Evolutionary conservation across 306 rosid species (phyloP).

Genomic region (Castanea sativa): DNA sequence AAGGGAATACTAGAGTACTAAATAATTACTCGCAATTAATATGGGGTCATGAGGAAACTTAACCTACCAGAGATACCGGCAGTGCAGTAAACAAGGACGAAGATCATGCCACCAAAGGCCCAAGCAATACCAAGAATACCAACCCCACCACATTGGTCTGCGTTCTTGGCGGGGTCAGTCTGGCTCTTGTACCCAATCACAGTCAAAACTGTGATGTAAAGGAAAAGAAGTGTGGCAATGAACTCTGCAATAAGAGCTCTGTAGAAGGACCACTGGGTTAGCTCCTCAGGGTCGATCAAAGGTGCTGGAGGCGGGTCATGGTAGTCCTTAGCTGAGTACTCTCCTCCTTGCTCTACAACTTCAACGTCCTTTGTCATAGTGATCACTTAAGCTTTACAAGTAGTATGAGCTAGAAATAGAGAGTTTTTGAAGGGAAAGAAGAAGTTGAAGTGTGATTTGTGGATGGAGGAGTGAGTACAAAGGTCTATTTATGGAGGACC

Average conservation of each 20-base stretch:
- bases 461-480: constrained; percentile 1
- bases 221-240: constrained; percentile 88
- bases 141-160: constrained; percentile 63
- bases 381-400: background rate
- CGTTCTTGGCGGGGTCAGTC: background rate
- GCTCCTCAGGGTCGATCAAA: constrained; percentile 57
- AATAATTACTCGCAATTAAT: no score
- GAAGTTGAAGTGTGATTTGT: background rate
- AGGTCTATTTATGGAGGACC: constrained; percentile 54
- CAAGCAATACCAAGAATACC: constrained; percentile 91
- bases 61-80: constrained; percentile 89
- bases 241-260: constrained; percentile 87
- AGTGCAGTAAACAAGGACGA: constrained; percentile 96
- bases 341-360: constrained; percentile 50
- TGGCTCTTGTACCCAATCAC: constrained; percentile 72
- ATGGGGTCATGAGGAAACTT: no score
- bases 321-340: constrained; percentile 67
- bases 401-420: no score
- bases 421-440: background rate
- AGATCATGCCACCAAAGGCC: constrained; percentile 99
- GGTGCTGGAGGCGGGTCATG: constrained; percentile 86
- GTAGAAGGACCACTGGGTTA: constrained; percentile 75
- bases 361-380: constrained; percentile 76
- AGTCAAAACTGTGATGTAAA: constrained; percentile 80
- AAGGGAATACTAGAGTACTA: no score